These are phyloP conservation scores for Apiospora saccharicola DNA, from an alignment of 2,329 filamentous ascomycete species.

Conservation along the genomic window DNA sequence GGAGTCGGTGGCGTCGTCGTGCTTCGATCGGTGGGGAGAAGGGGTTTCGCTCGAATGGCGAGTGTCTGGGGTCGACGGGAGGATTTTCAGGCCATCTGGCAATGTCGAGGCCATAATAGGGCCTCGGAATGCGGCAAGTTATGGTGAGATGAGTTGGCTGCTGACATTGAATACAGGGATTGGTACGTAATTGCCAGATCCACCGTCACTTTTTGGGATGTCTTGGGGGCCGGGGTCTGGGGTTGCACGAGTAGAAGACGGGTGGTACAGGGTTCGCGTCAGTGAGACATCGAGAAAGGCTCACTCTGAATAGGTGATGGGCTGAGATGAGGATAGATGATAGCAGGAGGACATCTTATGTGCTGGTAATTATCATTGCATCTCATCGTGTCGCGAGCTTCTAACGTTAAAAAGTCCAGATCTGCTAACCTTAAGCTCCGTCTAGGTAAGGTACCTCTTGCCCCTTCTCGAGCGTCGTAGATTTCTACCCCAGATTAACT, in stretches of 20 bases:
- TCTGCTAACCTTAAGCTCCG: neutral
- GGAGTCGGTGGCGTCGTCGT: conserved; percentile 25
- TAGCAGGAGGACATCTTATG: neutral
- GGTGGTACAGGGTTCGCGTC: conserved; percentile 14
- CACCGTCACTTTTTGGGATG: conserved; percentile 1
- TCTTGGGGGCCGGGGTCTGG: conserved; percentile 13
- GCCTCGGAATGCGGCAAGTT: conserved; percentile 16
- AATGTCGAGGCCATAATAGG: conserved; percentile 15
- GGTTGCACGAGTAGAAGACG: neutral
- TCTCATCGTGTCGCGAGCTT: neutral
- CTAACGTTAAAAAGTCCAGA: neutral
- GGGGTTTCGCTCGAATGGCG: neutral
- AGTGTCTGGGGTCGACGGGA: conserved; percentile 8
- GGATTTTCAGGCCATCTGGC: conserved; percentile 22
- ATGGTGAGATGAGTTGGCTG: conserved; percentile 9
- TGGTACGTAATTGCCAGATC: conserved; percentile 13
- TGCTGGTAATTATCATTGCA: neutral
- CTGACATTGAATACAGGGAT: conserved; percentile 21
- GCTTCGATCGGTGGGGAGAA: conserved; percentile 14
- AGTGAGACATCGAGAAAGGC: conserved; percentile 16
- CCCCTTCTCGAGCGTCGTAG: neutral
- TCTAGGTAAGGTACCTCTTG: neutral
- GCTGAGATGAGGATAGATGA: conserved; percentile 8
- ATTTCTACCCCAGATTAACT: conserved; percentile 2
- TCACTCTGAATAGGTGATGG: neutral